Base-by-base conservation (phyloP, 495 filamentous ascomycete genomes). In the Penicillium soppii region DNA sequence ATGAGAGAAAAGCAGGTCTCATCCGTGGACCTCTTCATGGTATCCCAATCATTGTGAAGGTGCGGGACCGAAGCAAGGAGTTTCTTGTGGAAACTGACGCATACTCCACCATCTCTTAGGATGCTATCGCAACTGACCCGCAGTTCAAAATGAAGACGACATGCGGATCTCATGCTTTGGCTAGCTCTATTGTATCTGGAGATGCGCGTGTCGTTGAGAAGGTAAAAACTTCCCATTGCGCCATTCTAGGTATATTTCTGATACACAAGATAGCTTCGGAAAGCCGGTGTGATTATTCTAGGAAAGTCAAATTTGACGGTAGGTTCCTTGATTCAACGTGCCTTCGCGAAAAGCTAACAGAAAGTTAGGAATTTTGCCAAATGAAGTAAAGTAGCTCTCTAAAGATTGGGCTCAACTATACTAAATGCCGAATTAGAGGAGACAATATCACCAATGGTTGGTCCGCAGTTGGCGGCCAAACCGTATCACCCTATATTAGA, bases 121-220 rank as follows among this genome's bases (percentile, higher is more conserved):
- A 76, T 57, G 63, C 63, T 57, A 55, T 70, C 54, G 62, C 67
- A 6, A 77, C 69, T 5, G 63, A 59, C 21, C 51, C 63, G 0
- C 48, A 59, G 12, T 52, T 76, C 1, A 71, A 73, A 5, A 70
- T 82, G 61, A 62, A 70, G 22, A 82, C 74, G 8, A 82, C 76
- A 13, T 73, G 69, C 15, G 80, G 78, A 1, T 66, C 57, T 15
- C 56, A 61, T 35, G 57, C 69, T 5, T 56, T 73, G 6, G 41
- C 56, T 9, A 57, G 51, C 16, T 67, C 68, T 2, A 59, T 47
- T 59, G 67, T 26, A 30, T 53, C 32, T 7, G 44, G 53, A 23
- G 67, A 71, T 51, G 63, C 67, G 12, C 51, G 53, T 2, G 59
- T 70, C 12, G 52, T 67, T 23, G 53, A 60, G n/a, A 47, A 54